Evolutionary conservation across 2,329 filamentous ascomycete genomes (phyloP), one percentile per base, ranked within the genome.

Genomic region (Metarhizium sp.): DNA sequence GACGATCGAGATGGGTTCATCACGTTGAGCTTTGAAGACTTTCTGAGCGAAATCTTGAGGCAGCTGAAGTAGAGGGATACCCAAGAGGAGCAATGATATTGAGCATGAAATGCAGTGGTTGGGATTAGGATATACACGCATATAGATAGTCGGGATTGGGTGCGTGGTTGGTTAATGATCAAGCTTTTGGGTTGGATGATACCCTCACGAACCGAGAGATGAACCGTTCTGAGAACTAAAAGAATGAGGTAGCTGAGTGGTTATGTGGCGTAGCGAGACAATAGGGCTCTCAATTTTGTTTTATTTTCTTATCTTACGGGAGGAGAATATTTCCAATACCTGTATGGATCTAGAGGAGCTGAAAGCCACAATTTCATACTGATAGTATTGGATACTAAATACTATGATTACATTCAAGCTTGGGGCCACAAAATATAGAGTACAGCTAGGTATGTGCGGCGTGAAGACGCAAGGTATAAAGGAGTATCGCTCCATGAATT

Each of bases 1-100:
- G 89, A 95, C 65, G 94, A 99, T 71, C 83, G 94, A 46, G 94
- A 97, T 72, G 94, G 94, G 2, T 97, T 92, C 69, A 89, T 92
- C 63, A 92, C 87, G 4, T 72, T 92, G 54, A 89, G 86, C 68
- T 92, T 92, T 64, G 87, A 91, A 73, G 87, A 91, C 64, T 91
- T 91, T 69, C 73, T 91, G 66, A 85, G 84, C 42, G 86, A 84
- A 72, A 84, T 84, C 59, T 62, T 85, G 60, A 80, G 80, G 67
- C 81, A 84, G 71, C 69, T 84, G 58, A 81, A 77, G 72, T 82
- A 72, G 51, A 13, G n/a, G 16, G 13, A 25, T 43, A 10, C n/a
- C 14, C 11, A 14, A 14, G 16, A 18, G 18, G 13, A 18, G 40
- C 10, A 14, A 14, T 6, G 3, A 25, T 20, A 20, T 45, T 20